phyloP scores from a whole-genome alignment of 768 basidiomycete genomes.

The Boletus subparvulus region DNA sequence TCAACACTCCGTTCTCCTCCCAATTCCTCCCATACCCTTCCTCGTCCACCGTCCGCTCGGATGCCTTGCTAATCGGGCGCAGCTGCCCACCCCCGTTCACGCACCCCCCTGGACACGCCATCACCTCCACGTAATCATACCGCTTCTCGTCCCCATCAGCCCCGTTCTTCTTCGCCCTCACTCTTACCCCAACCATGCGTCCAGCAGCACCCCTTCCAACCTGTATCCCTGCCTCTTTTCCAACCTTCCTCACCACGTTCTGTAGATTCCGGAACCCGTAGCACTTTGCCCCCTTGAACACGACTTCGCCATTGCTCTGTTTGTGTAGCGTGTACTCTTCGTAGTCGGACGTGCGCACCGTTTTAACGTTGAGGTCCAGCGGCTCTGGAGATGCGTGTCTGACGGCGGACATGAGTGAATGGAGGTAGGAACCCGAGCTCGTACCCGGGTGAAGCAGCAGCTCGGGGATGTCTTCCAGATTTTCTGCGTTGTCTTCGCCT shows the following conservation, averaged over 20 bases:
- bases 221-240: slow-evolving; percentile 75
- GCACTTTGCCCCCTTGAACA: slow-evolving; percentile 93
- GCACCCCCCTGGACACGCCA: slow-evolving; percentile 98
- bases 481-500: slow-evolving; percentile 42
- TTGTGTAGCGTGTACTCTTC: slow-evolving; percentile 65
- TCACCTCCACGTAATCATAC: slow-evolving; percentile 95
- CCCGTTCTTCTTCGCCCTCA: slow-evolving; percentile 34
- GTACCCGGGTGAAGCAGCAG: slow-evolving; percentile 78
- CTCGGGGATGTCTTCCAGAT: slow-evolving; percentile 53
- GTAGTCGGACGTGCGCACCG: slow-evolving; percentile 72
- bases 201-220: slow-evolving; percentile 72
- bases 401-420: slow-evolving; percentile 67
- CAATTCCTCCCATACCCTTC: slow-evolving; percentile 70
- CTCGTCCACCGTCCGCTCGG: slow-evolving; percentile 42
- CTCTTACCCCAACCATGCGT: slow-evolving; percentile 27
- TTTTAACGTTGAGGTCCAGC: slow-evolving; percentile 52
- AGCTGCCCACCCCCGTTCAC: slow-evolving; percentile 95
- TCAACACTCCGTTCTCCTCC: slow-evolving; percentile 51
- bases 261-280: slow-evolving; percentile 98
- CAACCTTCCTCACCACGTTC: slow-evolving; percentile 92
- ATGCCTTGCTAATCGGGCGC: slow-evolving; percentile 14
- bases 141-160: slow-evolving; percentile 40
- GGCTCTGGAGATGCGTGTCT: slow-evolving; percentile 41
- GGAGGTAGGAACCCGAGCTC: slow-evolving; percentile 90
- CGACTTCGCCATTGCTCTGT: slow-evolving; percentile 49